phyloP scores from a whole-genome alignment of 2,329 filamentous ascomycete species.

The Endoconidiophora laricicola region DNA sequence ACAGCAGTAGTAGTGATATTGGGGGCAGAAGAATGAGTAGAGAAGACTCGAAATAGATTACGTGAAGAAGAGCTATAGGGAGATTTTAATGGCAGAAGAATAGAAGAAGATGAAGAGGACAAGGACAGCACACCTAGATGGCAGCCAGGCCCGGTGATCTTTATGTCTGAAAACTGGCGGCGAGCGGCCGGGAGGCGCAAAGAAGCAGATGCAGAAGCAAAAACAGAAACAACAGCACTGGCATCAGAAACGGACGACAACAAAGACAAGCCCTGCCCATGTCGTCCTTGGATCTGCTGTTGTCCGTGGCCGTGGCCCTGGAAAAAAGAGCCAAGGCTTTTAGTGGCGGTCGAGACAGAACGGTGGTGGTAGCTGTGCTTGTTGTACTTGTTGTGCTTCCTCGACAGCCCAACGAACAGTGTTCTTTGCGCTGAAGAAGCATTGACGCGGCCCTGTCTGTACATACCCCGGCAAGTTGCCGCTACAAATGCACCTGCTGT shows the following conservation, averaged over 20 bases:
- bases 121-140: background rate
- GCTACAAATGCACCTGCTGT: slow-evolving; percentile 3
- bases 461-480: slow-evolving; percentile 9
- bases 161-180: slow-evolving; percentile 11
- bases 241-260: background rate
- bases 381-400: too few species aligned
- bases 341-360: too few species aligned
- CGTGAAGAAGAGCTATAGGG: slow-evolving; percentile 8
- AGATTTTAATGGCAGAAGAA: background rate
- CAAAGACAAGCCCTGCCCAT: slow-evolving; percentile 7
- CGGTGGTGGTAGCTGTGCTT: too few species aligned
- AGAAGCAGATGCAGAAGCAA: slow-evolving; percentile 3
- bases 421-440: background rate
- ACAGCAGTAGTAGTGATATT: background rate
- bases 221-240: background rate
- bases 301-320: slow-evolving; percentile 7
- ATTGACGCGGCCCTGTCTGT: slow-evolving; percentile 12
- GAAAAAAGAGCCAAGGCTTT: background rate
- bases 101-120: slow-evolving; percentile 2
- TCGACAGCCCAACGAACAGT: too few species aligned
- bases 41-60: background rate
- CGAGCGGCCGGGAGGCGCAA: background rate
- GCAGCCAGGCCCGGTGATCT: slow-evolving; percentile 10
- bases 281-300: slow-evolving; percentile 7
- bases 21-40: background rate